Base-by-base conservation (phyloP, 2,329 filamentous ascomycete species). In the Diaporthe capsici region DNA sequence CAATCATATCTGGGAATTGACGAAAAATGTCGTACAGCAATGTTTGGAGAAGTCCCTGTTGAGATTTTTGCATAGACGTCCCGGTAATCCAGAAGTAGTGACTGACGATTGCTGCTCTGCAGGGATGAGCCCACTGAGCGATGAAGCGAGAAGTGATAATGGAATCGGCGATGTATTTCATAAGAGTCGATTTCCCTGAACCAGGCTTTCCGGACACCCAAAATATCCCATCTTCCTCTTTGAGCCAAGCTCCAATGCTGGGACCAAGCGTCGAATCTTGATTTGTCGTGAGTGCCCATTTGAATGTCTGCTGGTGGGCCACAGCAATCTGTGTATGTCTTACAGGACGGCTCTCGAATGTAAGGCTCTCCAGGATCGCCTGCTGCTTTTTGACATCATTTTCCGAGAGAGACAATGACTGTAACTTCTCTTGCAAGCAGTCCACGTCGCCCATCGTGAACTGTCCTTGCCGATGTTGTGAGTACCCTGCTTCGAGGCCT, bases 21-120 rank as follows among this genome's bases (percentile, higher is more conserved):
- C 53, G 42, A 47, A 76, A 76, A 2, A 76, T 65, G 1, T 73
- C 71, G 22, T 71, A 74, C 4, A 76, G 71, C 4, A 28, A 74
- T 20, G 1, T 42, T 53, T 60, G 71, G 25, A 76, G 51, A 28
- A 76, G 28, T 9, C 74, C 74, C 34, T 65, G 28, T 28, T 49
- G 42, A 22, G 74, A 74, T 22, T 73, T 76, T n/a, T 76, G 74
- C 39, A 73, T 76, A 1, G 53, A 17, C 2, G 61, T 76, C 7
- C 74, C 74, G 6, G 71, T 13, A 2, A 34, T 74, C 74, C 74
- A 76, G 51, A 76, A 76, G 37, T 61, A 76, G 22, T 76, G 74
- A 17, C 34, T 51, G 17, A 53, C 63, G 22, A 76, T 57, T 6
- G 55, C 61, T 4, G 57, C n/a, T 15, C 17, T 25, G 22, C 22